Percentiles rank a stretch among this genome's conserved stretches.
These are phyloP conservation scores for Spathaspora sp. DNA, from an alignment of 805 yeast genomes.

Conservation along the genomic window DNA sequence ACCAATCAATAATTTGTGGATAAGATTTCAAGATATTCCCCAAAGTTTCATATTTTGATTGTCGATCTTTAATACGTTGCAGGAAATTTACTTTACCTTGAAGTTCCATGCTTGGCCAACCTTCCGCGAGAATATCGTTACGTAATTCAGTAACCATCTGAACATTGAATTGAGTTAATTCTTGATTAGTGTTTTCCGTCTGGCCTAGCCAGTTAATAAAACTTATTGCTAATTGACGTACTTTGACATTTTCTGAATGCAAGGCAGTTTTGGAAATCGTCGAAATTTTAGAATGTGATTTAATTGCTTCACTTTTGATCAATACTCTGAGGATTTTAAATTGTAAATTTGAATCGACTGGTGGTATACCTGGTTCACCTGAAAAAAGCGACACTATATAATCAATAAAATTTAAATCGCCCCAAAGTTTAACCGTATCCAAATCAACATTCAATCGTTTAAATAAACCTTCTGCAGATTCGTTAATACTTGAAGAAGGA, in stretches of 20 bases:
- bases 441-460: constrained; percentile 47
- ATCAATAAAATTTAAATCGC: constrained; percentile 42
- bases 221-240: constrained; percentile 55
- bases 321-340: constrained; percentile 52
- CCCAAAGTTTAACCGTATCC: constrained; percentile 52
- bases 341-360: constrained; percentile 52
- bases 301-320: constrained; percentile 50
- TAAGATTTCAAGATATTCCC: constrained; percentile 59
- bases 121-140: constrained; percentile 49
- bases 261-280: constrained; percentile 59
- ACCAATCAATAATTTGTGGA: constrained; percentile 43
- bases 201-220: constrained; percentile 61
- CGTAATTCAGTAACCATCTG: constrained; percentile 52
- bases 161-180: constrained; percentile 26
- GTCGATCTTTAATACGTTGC: constrained; percentile 43
- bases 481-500: constrained; percentile 50
- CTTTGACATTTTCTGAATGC: constrained; percentile 45
- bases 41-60: constrained; percentile 72
- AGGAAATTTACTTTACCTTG: constrained; percentile 34
- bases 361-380: constrained; percentile 51
- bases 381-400: constrained; percentile 44
- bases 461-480: constrained; percentile 47
- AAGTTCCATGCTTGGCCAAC: constrained; percentile 52
- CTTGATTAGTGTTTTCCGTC: constrained; percentile 4
- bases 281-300: constrained; percentile 38